phyloP scores from a whole-genome alignment of 176 grass and related monocot species.

The Hordeum vulgare region DNA sequence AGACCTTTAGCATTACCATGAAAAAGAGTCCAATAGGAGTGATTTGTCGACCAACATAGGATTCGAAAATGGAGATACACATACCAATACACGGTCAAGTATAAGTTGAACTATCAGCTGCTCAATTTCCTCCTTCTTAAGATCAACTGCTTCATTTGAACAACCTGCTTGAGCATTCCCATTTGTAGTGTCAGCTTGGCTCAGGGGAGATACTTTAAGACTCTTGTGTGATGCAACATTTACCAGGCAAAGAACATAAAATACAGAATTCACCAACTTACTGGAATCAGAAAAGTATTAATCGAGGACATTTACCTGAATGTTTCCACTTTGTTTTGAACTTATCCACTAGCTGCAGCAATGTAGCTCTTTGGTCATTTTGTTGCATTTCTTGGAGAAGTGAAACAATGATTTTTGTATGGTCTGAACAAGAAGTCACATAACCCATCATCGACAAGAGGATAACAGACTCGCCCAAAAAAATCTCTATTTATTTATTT shows the following conservation, averaged over 20 bases:
- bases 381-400: constrained; percentile 45
- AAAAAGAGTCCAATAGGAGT: neutral
- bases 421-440: constrained; percentile 36
- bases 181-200: neutral
- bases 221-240: neutral
- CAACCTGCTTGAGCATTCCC: constrained; percentile 42
- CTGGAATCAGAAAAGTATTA: neutral
- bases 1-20: neutral
- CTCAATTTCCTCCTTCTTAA: constrained; percentile 88
- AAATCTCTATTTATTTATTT: neutral
- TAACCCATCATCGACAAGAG: neutral
- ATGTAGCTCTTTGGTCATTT: constrained; percentile 83
- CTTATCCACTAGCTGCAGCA: constrained; percentile 79
- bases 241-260: neutral
- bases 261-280: neutral
- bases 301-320: constrained; percentile 36
- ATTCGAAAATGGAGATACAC: neutral
- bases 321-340: constrained; percentile 66
- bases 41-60: neutral
- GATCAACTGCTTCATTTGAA: constrained; percentile 43
- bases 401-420: constrained; percentile 57
- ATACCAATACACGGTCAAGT: constrained; percentile 73
- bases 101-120: constrained; percentile 86
- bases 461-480: neutral
- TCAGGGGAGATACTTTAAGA: neutral